Conservation (phyloP, 2,329 filamentous ascomycete genomes). For the Tolypocladium tundrense region DNA sequence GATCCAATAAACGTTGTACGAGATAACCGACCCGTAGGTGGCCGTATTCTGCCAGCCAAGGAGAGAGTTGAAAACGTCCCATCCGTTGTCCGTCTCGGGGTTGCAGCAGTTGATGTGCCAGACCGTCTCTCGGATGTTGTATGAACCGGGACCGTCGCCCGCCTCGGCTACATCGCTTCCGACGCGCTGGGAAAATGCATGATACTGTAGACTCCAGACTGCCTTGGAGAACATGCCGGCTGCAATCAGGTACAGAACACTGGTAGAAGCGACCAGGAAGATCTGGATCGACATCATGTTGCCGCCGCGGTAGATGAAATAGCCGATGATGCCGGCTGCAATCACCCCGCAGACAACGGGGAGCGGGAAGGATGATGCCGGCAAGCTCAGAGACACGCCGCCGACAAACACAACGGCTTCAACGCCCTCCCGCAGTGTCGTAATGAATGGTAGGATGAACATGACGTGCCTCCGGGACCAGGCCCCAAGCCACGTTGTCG, state of each 20-base stretch:
- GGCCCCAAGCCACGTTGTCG: background rate
- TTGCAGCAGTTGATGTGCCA: conserved; percentile 75
- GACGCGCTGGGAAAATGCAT: background rate
- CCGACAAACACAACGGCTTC: background rate
- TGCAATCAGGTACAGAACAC: conserved; percentile 70
- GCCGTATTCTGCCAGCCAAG: conserved; percentile 38
- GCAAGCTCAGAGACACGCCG: background rate
- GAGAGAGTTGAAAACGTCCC: conserved; percentile 64
- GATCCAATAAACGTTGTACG: background rate
- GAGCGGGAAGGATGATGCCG: background rate
- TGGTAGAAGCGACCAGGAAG: conserved; percentile 69
- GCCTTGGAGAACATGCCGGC: conserved; percentile 69
- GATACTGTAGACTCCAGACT: conserved; percentile 44
- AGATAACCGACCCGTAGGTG: background rate
- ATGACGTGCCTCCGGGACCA: background rate
- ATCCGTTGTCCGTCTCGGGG: conserved; percentile 53
- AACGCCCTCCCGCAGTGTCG: background rate
- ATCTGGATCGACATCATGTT: conserved; percentile 38
- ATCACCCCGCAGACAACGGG: background rate
- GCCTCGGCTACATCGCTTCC: background rate
- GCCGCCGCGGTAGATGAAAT: conserved; percentile 48
- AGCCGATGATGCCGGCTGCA: conserved; percentile 49
- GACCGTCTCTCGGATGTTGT: conserved; percentile 64
- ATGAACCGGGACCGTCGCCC: conserved; percentile 57
- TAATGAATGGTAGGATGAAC: background rate